Base-by-base conservation (phyloP, 331 rosid genomes). In the Malus hybrid region DNA sequence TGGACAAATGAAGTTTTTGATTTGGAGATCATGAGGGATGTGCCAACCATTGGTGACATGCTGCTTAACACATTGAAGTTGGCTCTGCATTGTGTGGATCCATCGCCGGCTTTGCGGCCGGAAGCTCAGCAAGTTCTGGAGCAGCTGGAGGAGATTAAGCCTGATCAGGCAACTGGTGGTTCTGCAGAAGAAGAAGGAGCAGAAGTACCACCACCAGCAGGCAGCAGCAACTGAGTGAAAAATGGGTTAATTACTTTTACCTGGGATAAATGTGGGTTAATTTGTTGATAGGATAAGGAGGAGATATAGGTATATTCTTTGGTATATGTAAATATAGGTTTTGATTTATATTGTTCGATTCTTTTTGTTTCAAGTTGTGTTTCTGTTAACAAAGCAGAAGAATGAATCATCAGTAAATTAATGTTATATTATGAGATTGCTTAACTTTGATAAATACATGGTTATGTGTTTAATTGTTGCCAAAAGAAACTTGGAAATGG, bases 1-100 rank as follows among this genome's bases (percentile, higher is more conserved):
- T 90, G 99, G 97, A 92, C 97, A 0, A 95, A 95, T 80, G 99
- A 95, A 87, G 99, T 95, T 44, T 95, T 95, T 74, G 99, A 95
- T 66, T 86, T 95, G 92, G 99, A 95, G 75, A 92, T 95, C 33
- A 90, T 90, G 91, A 90, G 91, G 81, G 97, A 92, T 78, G 89
- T 88, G 26, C 88, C 89, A 61, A 22, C 76, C 46, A 87, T 87
- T 3, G 91, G 92, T 1, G 99, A 95, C 81, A 93, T 92, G 65
- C 78, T 94, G 55, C 89, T 94, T 3, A 94, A 94, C 81, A 90
- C 96, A 4, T 78, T 94, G 84, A 94, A 94, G 73, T 75, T 94
- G 9, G 96, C 99, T 22, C 78, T 94, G 72, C 97, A 94, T 66
- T 94, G 99, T 82, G 99, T 94, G 10, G 99, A 94, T 79, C 99